phyloP scores from a whole-genome alignment of 768 basidiomycete genomes.

The Coprinellus micaceus region DNA sequence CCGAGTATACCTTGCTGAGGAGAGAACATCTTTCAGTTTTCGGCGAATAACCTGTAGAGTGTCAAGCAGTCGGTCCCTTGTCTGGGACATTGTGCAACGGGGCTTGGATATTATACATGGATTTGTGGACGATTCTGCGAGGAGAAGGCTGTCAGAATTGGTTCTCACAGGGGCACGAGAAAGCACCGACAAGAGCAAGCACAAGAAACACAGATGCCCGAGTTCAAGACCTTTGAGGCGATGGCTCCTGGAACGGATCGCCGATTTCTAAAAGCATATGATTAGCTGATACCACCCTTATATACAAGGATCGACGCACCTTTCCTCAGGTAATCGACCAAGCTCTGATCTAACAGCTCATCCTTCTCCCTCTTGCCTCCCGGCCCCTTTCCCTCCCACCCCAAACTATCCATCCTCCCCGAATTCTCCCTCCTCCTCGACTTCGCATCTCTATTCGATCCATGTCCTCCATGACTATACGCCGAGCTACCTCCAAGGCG shows the following conservation, averaged over 20 bases:
- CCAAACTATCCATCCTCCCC: neutral
- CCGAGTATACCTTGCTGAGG: too few species aligned
- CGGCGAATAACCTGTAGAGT: too few species aligned
- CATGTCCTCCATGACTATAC: neutral
- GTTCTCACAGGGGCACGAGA: neutral
- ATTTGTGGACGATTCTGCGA: neutral
- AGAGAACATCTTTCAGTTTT: too few species aligned
- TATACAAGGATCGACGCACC: constrained; percentile 26
- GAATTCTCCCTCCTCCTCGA: constrained; percentile 9
- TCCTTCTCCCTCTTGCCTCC: constrained; percentile 51
- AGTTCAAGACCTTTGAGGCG: neutral
- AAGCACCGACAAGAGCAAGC: neutral
- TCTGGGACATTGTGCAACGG: neutral
- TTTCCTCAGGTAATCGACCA: constrained; percentile 55
- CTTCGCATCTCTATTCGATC: neutral
- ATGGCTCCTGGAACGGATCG: constrained; percentile 10
- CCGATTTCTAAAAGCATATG: constrained; percentile 3
- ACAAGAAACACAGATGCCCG: neutral
- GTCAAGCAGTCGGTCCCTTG: neutral
- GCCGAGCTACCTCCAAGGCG: neutral
- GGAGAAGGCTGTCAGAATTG: neutral
- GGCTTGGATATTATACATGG: neutral
- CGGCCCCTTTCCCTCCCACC: constrained; percentile 14
- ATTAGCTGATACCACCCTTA: neutral
- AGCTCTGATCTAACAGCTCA: constrained; percentile 45